A percentile compares a stretch with the other conserved stretches of the same genome.
These are phyloP conservation scores for Kwoniella shandongensis DNA, from an alignment of 768 basidiomycete species.

Conservation along the genomic window DNA sequence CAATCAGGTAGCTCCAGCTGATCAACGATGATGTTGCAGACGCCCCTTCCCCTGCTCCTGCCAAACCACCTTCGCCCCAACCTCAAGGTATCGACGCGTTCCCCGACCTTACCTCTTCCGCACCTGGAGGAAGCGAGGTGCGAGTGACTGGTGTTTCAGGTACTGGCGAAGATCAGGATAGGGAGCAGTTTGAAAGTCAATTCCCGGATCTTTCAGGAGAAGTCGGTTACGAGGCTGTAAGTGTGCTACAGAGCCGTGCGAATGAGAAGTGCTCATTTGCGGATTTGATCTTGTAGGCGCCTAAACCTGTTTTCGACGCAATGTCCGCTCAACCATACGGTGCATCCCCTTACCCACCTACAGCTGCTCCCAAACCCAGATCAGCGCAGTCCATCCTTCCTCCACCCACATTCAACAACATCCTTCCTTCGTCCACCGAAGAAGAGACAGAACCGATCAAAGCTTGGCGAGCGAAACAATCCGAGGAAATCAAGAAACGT, in stretches of 20 bases:
- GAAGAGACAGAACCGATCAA: slow-evolving; percentile 58
- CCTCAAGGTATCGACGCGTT: slow-evolving; percentile 42
- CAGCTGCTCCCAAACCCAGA: slow-evolving; percentile 28
- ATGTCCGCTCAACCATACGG: slow-evolving; percentile 48
- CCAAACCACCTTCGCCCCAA: slow-evolving; percentile 12
- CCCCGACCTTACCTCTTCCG: slow-evolving; percentile 30
- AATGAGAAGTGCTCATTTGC: no score
- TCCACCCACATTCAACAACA: slow-evolving; percentile 45
- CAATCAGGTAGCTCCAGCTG: neutral
- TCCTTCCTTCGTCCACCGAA: slow-evolving; percentile 33
- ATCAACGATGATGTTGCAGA: slow-evolving; percentile 6
- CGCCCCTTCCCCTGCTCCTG: slow-evolving; percentile 20
- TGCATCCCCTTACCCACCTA: slow-evolving; percentile 46
- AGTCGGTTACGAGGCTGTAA: slow-evolving; percentile 42
- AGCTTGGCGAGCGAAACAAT: slow-evolving; percentile 84
- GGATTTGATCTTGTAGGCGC: slow-evolving; percentile 16
- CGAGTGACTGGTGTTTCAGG: slow-evolving; percentile 48
- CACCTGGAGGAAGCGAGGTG: slow-evolving; percentile 31
- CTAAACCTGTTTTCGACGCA: slow-evolving; percentile 49
- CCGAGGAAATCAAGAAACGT: slow-evolving; percentile 74
- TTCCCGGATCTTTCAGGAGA: slow-evolving; percentile 50
- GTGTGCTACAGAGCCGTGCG: slow-evolving; percentile 9
- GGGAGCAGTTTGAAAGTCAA: slow-evolving; percentile 48
- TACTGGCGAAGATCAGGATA: slow-evolving; percentile 44
- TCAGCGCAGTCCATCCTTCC: slow-evolving; percentile 45